Percentiles rank a stretch among this genome's conserved stretches.
These are phyloP conservation scores for Alternaria solani DNA, from an alignment of 2,329 filamentous ascomycete species.

Conservation along the genomic window DNA sequence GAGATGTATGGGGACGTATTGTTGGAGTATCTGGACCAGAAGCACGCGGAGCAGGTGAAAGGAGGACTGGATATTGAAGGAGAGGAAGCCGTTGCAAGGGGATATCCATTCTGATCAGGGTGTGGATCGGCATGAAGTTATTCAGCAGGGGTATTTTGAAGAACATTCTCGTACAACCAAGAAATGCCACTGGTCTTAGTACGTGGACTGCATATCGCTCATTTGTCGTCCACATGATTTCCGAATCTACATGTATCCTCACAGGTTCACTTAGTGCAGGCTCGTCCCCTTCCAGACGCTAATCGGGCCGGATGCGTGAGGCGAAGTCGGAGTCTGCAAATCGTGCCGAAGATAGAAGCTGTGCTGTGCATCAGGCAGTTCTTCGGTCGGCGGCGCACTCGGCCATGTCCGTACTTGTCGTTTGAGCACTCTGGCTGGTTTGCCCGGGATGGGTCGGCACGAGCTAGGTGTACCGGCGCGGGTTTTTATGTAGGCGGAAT, in stretches of 20 bases:
- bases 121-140: not conserved
- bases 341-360: constrained; percentile 7
- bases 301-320: constrained; percentile 12
- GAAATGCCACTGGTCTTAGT: not conserved
- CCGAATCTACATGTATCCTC: not conserved
- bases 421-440: not conserved
- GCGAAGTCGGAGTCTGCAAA: constrained; percentile 6
- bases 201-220: not conserved
- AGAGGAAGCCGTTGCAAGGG: constrained; percentile 65
- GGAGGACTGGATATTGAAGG: constrained; percentile 68
- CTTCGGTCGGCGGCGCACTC: not conserved
- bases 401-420: not conserved
- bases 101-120: constrained; percentile 65
- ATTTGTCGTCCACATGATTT: not conserved
- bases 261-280: not conserved
- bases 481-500: not conserved
- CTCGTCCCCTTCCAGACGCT: not conserved
- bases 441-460: constrained; percentile 3
- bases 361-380: constrained; percentile 7
- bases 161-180: not conserved
- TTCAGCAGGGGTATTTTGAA: not conserved
- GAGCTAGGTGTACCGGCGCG: constrained; percentile 3
- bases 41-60: constrained; percentile 77
- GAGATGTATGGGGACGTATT: constrained; percentile 77
- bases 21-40: constrained; percentile 77